Base-by-base conservation (phyloP, 177 flowering plant genomes). In the Vitis hybrid region DNA sequence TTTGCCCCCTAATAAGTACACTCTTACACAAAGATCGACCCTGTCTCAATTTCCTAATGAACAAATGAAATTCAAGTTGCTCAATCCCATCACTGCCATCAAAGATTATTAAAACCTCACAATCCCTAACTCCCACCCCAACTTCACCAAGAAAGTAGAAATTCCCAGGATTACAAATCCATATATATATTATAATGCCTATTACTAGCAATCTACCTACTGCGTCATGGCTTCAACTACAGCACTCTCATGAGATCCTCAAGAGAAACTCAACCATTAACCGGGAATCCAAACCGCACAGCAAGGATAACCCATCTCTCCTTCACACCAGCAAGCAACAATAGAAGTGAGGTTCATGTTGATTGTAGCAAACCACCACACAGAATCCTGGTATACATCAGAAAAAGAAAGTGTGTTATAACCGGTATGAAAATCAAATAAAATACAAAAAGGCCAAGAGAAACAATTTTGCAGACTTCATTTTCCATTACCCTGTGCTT, bases 131-230 rank as follows among this genome's bases (percentile, higher is more conserved):
- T 47, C 54, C 64, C n/a, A 17, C 73, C 10, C 31, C 38, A 19
- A 59, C 13, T 59, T 22, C 18, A 71, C 55, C 13, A 17, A 11
- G 1, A 59, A 66, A 59, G 22, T 17, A 56, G 62, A 24, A 59
- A 59, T 59, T 11, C 28, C 10, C 19, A 22, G 58, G 20, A 8
- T n/a, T 22, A 64, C 64, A 17, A 59, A 52, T 28, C n/a, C 47
- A 18, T 58, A 28, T 50, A 24, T 28, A 28, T 28, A 79, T 38
- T 44, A 2, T 13, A 64, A 11, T 11, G 58, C 63, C 58, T 68
- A 55, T 8, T 38, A 52, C 70, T 68, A 73, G 62, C 77, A 53
- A 49, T 66, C 71, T 11, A 68, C 75, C 74, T 68, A 65, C 49
- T 19, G 60, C 70, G 71, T 59, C 71, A 9, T 11, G 63, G 54